Evolutionary conservation across 257 asterid genomes (phyloP).

Genomic region (Solanum medicagineum): DNA sequence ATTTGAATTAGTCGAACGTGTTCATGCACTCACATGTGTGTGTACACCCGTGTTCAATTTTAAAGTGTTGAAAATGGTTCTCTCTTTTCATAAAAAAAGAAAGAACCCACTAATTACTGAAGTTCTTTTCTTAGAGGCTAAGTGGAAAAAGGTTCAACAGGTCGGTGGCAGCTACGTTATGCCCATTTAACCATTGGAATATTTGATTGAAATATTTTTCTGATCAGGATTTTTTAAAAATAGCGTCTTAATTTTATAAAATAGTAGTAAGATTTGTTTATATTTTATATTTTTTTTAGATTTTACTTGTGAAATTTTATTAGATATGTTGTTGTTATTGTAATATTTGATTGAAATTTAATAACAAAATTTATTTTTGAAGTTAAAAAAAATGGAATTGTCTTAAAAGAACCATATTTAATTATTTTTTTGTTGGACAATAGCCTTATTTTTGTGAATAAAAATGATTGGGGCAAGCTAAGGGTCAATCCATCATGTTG

Average conservation of each 20-base stretch:
- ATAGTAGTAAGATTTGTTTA: no score
- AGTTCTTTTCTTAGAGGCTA: neutral
- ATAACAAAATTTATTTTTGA: neutral
- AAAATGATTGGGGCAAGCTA: no score
- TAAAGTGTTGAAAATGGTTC: neutral
- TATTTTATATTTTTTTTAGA: no score
- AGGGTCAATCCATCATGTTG: no score
- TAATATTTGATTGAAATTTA: neutral
- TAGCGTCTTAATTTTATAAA: no score
- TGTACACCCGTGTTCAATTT: neutral
- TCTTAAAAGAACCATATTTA: no score
- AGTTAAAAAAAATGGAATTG: neutral
- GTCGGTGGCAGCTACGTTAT: neutral
- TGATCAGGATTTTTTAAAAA: no score
- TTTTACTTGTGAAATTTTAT: no score
- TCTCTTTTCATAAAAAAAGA: neutral
- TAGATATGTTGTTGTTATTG: no score
- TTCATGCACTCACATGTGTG: neutral
- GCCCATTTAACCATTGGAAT: neutral
- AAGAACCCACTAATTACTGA: neutral
- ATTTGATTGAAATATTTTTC: neutral
- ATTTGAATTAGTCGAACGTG: no score
- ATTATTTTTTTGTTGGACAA: neutral
- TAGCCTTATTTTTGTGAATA: neutral
- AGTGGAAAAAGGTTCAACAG: neutral